Percentiles rank a stretch among this genome's conserved stretches.
phyloP scores from a whole-genome alignment of 2,329 filamentous ascomycete species.

The Aspergillus unguis region DNA sequence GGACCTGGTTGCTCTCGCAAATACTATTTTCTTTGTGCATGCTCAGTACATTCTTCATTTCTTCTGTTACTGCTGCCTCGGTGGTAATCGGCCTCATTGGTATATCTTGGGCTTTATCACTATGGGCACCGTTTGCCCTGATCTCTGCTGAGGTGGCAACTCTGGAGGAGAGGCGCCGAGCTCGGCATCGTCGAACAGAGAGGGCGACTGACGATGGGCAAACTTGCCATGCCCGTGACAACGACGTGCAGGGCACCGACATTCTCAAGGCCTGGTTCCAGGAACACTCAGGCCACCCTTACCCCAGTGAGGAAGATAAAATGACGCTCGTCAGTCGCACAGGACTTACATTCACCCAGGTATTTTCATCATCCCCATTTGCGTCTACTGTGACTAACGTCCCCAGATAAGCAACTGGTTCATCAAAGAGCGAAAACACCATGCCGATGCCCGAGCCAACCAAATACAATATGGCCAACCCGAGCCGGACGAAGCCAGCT shows the following conservation, averaged over 20 bases:
- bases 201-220: constrained; percentile 27
- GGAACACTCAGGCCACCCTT: constrained; percentile 64
- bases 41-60: constrained; percentile 78
- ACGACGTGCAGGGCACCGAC: constrained; percentile 54
- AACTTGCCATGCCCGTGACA: not conserved
- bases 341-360: constrained; percentile 69
- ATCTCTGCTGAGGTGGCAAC: constrained; percentile 89
- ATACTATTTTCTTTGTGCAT: constrained; percentile 79
- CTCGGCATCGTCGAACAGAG: constrained; percentile 38
- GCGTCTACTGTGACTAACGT: not conserved
- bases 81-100: constrained; percentile 76
- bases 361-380: constrained; percentile 21
- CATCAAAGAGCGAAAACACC: constrained; percentile 50
- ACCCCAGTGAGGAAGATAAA: not conserved
- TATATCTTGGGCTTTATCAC: constrained; percentile 85
- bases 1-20: constrained; percentile 81
- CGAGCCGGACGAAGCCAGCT: too few relatives aligned
- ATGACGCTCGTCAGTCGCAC: constrained; percentile 65
- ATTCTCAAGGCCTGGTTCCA: constrained; percentile 77
- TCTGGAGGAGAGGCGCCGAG: constrained; percentile 65
- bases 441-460: constrained; percentile 14
- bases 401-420: constrained; percentile 53
- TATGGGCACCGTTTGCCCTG: constrained; percentile 94
- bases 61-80: constrained; percentile 67
- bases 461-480: too few relatives aligned